phyloP scores from a whole-genome alignment of 495 filamentous ascomycete genomes.

The Talaromyces borbonicus region DNA sequence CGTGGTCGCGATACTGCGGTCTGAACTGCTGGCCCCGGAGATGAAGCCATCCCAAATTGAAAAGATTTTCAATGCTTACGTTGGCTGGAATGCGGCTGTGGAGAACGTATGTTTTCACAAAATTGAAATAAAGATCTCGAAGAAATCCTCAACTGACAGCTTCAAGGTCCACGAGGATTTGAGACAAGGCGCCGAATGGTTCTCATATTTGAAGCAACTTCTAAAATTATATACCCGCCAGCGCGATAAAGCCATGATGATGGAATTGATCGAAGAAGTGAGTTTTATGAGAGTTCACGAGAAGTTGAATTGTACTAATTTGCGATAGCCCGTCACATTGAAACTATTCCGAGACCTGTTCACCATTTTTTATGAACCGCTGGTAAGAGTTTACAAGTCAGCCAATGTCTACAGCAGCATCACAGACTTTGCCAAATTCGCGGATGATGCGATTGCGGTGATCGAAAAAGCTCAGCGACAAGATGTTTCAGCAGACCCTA shows the following conservation, averaged over 20 bases:
- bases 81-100: slow-evolving; percentile 92
- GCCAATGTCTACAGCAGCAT: slow-evolving; percentile 96
- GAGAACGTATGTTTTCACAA: slow-evolving; percentile 52
- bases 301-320: neutral
- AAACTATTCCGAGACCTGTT: slow-evolving; percentile 93
- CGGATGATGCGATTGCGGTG: slow-evolving; percentile 83
- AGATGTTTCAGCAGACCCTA: slow-evolving; percentile 87
- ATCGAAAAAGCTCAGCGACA: slow-evolving; percentile 85
- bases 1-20: slow-evolving; percentile 70
- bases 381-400: slow-evolving; percentile 95
- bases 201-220: slow-evolving; percentile 88
- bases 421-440: slow-evolving; percentile 88
- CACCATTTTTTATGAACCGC: slow-evolving; percentile 96
- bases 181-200: slow-evolving; percentile 78
- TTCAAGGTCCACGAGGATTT: slow-evolving; percentile 61
- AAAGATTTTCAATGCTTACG: slow-evolving; percentile 83
- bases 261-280: slow-evolving; percentile 81
- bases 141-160: slow-evolving; percentile 8
- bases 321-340: slow-evolving; percentile 62
- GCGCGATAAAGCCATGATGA: slow-evolving; percentile 95
- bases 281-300: neutral
- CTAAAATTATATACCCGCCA: slow-evolving; percentile 87
- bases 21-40: slow-evolving; percentile 59
- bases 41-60: slow-evolving; percentile 65
- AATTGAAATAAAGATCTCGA: too few relatives aligned